A percentile compares a stretch with the other conserved stretches of the same genome.
These are phyloP conservation scores for Colletotrichum sp. DNA, from an alignment of 2,329 filamentous ascomycete genomes.

Conservation along the genomic window DNA sequence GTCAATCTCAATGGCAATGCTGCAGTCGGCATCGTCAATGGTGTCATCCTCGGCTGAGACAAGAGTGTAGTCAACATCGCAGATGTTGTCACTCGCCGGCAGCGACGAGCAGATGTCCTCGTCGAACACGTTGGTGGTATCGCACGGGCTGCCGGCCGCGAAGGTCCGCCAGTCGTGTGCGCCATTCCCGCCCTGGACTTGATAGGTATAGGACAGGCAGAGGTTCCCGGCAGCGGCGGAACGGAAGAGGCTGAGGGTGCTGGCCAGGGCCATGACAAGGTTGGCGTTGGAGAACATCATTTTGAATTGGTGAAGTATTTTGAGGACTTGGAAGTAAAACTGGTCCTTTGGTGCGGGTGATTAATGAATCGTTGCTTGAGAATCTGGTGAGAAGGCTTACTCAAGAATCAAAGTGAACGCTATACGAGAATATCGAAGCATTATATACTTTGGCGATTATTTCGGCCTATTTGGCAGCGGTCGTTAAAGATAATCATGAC, in stretches of 20 bases:
- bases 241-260: neutral
- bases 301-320: neutral
- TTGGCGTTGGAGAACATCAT: neutral
- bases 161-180: neutral
- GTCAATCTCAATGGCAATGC: neutral
- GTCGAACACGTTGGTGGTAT: neutral
- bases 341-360: neutral
- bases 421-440: neutral
- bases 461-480: rapidly evolving
- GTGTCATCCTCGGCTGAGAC: neutral
- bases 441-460: rapidly evolving
- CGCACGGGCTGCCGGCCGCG: neutral
- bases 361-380: neutral
- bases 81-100: neutral
- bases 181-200: neutral
- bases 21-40: neutral
- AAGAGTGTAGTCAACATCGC: neutral
- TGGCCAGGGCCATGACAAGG: neutral
- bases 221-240: neutral
- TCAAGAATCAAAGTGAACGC: neutral
- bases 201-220: neutral
- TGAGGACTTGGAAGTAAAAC: too few species aligned
- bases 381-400: neutral
- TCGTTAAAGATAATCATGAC: neutral
- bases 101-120: neutral